Conservation (phyloP, 1,284 basidiomycete genomes). For the Stereum hirsutum region DNA sequence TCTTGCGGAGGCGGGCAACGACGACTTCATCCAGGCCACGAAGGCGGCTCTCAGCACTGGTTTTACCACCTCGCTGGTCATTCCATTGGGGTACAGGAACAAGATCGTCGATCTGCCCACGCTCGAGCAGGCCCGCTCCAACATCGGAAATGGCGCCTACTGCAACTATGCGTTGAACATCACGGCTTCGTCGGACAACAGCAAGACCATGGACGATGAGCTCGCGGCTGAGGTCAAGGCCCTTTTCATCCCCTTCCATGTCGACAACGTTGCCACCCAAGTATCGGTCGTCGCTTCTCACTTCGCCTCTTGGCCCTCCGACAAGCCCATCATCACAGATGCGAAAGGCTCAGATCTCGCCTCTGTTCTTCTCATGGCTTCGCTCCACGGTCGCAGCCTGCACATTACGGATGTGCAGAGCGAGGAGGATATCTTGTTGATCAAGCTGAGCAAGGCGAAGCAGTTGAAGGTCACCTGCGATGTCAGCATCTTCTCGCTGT, state of each 20-base stretch:
- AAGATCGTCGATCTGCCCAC: slow-evolving; percentile 60
- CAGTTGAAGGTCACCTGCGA: slow-evolving; percentile 94
- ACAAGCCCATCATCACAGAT: slow-evolving; percentile 92
- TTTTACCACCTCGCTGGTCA: slow-evolving; percentile 77
- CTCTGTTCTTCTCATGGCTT: slow-evolving; percentile 88
- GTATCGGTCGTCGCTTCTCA: slow-evolving; percentile 72
- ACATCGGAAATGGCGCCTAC: slow-evolving; percentile 55
- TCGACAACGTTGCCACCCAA: slow-evolving; percentile 37
- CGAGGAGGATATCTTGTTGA: slow-evolving; percentile 84
- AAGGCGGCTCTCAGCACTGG: slow-evolving; percentile 81
- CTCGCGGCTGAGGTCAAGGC: slow-evolving; percentile 73
- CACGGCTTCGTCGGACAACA: slow-evolving; percentile 66
- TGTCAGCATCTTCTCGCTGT: slow-evolving; percentile 88
- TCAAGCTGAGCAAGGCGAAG: slow-evolving; percentile 93
- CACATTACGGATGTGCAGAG: slow-evolving; percentile 93
- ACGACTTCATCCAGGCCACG: slow-evolving; percentile 63
- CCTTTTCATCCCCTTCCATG: slow-evolving; percentile 78
- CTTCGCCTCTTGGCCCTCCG: slow-evolving; percentile 85
- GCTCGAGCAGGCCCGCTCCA: slow-evolving; percentile 62
- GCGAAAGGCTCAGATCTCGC: slow-evolving; percentile 91
- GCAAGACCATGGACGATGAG: slow-evolving; percentile 63
- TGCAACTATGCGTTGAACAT: slow-evolving; percentile 86
- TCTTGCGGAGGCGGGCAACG: slow-evolving; percentile 46
- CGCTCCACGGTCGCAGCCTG: slow-evolving; percentile 82
- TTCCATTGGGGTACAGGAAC: slow-evolving; percentile 60